These are phyloP conservation scores for Centella asiatica DNA, from an alignment of 129 eudicot genomes.

Conservation along the genomic window DNA sequence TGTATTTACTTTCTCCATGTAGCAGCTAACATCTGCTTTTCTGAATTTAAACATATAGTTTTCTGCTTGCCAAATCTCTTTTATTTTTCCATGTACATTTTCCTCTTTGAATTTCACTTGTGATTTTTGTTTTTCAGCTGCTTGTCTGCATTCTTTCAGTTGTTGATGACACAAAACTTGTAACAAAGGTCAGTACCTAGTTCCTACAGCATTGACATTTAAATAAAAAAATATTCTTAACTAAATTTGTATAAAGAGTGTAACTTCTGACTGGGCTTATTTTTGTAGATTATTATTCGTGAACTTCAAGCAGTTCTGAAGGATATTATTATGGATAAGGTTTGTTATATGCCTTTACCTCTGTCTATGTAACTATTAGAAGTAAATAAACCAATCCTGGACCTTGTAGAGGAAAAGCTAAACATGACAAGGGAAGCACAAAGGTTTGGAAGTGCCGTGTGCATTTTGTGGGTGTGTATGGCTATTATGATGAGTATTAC, in stretches of 20 bases:
- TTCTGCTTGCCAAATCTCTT: background rate
- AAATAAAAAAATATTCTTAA: background rate
- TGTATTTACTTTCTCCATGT: too few relatives aligned
- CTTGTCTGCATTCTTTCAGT: conserved; percentile 62
- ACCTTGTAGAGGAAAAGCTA: too few relatives aligned
- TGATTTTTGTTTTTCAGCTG: conserved; percentile 37
- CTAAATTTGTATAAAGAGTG: background rate
- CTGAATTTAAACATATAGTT: background rate
- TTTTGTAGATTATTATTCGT: conserved; percentile 53
- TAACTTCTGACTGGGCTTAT: background rate
- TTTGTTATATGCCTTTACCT: conserved; percentile 13
- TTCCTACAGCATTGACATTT: background rate
- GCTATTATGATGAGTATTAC: too few relatives aligned
- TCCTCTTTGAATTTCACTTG: background rate
- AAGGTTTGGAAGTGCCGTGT: too few relatives aligned
- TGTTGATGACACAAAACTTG: conserved; percentile 91
- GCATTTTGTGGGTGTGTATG: too few relatives aligned
- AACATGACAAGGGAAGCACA: too few relatives aligned
- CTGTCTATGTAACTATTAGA: background rate
- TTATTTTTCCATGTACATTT: background rate
- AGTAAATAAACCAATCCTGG: background rate
- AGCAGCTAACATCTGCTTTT: too few relatives aligned
- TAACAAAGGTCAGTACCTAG: conserved; percentile 51
- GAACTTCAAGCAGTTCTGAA: conserved; percentile 59
- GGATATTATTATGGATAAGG: conserved; percentile 81